Evolutionary conservation across 2,329 filamentous ascomycete genomes (phyloP).

Genomic region (Cercospora zeina): DNA sequence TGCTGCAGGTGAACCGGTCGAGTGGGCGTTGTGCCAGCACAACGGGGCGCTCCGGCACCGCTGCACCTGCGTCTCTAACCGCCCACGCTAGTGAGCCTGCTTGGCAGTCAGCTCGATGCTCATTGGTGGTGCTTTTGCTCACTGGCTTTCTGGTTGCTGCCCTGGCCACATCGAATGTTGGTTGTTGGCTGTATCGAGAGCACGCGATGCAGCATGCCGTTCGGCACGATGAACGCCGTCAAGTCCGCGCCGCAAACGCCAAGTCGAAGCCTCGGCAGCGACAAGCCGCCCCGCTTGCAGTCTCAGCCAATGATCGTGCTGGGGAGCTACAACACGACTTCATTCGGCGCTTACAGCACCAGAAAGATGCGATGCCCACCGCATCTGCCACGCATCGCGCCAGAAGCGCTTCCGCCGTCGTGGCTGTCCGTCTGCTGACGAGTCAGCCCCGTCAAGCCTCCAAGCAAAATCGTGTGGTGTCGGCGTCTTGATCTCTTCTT

Average conservation of each 20-base stretch:
- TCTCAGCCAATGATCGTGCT: slow-evolving; percentile 16
- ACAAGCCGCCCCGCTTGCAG: slow-evolving; percentile 8
- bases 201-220: not conserved
- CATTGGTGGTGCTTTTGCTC: slow-evolving; percentile 19
- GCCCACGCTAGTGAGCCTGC: slow-evolving; percentile 25
- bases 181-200: not conserved
- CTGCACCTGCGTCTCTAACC: slow-evolving; percentile 25
- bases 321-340: slow-evolving; percentile 18
- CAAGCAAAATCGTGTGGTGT: slow-evolving; percentile 7
- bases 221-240: not conserved
- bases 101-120: slow-evolving; percentile 20
- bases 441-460: slow-evolving; percentile 20
- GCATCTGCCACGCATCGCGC: slow-evolving; percentile 21
- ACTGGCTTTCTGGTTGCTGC: not conserved
- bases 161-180: not conserved
- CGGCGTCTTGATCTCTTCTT: slow-evolving; percentile 18
- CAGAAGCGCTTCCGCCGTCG: slow-evolving; percentile 20
- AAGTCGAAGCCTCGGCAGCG: slow-evolving; percentile 18
- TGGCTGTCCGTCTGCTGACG: slow-evolving; percentile 19
- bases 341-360: slow-evolving; percentile 31
- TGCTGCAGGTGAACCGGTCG: slow-evolving; percentile 15
- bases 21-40: slow-evolving; percentile 23
- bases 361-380: slow-evolving; percentile 28
- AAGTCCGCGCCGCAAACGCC: slow-evolving; percentile 2
- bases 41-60: slow-evolving; percentile 7